Evolutionary conservation across 2,329 filamentous ascomycete genomes (phyloP), one percentile per base, ranked within the genome.

Genomic region (Rugonectria rugulosa): DNA sequence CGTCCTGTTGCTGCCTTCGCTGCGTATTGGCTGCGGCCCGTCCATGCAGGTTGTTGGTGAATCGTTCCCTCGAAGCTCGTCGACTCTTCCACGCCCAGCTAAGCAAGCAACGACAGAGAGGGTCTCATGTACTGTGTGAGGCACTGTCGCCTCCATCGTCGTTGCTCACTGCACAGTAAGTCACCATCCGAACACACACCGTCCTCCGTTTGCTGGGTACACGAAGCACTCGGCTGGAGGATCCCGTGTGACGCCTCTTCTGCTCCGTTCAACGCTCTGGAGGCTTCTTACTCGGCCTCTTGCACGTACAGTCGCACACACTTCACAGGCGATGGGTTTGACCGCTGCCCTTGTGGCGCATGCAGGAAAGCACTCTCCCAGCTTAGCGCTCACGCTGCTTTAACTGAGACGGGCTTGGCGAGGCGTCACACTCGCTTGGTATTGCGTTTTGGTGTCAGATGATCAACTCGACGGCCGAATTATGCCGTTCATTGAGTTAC

Each of bases 341-440:
- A 36, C 46, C 53, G 40, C 17, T 20, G 27, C 20, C 46, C 27
- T 34, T 51, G 53, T 56, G 46, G 53, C 46, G 53, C 34, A 5
- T 14, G 7, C 27, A 8, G 8, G 20, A 21, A n/a, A n/a, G 19
- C 15, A 5, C n/a, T 20, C 17, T 26, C 46, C 26, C 3, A 42
- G 46, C 7, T 46, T 56, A 41, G 53, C 24, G 15, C 20, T 15
- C 19, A 12, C 41, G 53, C 53, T 46, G 53, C 53, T 37, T 23
- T 56, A 51, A 44, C 32, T 10, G 14, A 15, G 15, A 20, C 32
- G 4, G 26, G 36, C 36, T 42, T 26, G 29, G 34, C 27, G n/a
- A 17, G 26, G 20, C 19, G 34, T 32, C 34, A 20, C 26, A 27
- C 42, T 21, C 27, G 27, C 43, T 27, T 27, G 31, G 32, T 23